A percentile compares a stretch with the other conserved stretches of the same genome.
These are phyloP conservation scores for Alternaria hordeiaustralica DNA, from an alignment of 2,329 filamentous ascomycete genomes.

Conservation along the genomic window DNA sequence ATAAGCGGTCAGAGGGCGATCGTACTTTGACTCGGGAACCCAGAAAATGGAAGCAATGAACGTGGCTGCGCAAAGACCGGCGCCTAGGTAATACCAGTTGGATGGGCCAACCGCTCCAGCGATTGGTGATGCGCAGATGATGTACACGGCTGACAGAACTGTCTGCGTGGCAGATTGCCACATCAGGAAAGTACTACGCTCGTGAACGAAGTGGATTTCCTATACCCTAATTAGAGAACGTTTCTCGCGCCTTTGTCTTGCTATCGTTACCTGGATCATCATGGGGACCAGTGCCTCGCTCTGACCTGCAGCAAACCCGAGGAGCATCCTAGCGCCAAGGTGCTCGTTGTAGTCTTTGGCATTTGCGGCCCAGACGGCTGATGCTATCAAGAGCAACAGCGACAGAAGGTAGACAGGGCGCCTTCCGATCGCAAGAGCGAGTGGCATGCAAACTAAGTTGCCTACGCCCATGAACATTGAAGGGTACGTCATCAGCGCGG, in stretches of 20 bases:
- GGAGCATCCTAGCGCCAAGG: constrained; percentile 47
- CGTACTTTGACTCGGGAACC: constrained; percentile 54
- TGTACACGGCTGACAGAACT: constrained; percentile 47
- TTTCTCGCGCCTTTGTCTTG: neutral
- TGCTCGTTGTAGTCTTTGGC: constrained; percentile 38
- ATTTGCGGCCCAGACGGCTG: constrained; percentile 16
- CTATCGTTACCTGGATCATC: constrained; percentile 39
- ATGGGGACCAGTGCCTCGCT: constrained; percentile 53
- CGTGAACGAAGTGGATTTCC: constrained; percentile 54
- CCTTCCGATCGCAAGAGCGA: constrained; percentile 29
- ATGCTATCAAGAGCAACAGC: constrained; percentile 17
- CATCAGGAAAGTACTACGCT: constrained; percentile 52
- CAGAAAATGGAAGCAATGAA: constrained; percentile 49
- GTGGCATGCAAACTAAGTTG: constrained; percentile 25
- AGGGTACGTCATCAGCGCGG: constrained; percentile 37
- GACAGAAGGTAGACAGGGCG: constrained; percentile 27
- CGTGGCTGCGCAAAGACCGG: constrained; percentile 42
- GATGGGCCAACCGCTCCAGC: constrained; percentile 50
- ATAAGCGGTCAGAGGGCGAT: constrained; percentile 47
- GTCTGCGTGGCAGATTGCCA: constrained; percentile 53
- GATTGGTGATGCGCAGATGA: constrained; percentile 53
- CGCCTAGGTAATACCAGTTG: constrained; percentile 55
- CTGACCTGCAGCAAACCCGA: constrained; percentile 52
- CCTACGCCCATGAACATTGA: constrained; percentile 37
- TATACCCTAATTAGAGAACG: neutral